Conservation (phyloP, 805 yeast species). For the Citeromyces matritensis region DNA sequence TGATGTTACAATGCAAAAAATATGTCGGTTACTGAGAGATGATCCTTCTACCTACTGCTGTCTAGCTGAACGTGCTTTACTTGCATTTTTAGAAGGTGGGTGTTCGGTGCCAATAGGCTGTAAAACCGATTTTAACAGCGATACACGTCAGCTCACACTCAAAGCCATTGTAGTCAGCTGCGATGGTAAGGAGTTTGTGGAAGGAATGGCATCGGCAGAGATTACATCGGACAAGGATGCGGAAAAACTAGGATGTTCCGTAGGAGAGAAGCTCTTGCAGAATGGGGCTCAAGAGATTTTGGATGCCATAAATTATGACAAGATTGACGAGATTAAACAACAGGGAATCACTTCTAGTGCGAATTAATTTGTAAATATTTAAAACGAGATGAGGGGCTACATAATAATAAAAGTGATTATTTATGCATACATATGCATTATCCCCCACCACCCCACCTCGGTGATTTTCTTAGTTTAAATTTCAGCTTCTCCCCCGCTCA, state of each 20-base stretch:
- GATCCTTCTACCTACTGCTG: slow-evolving; percentile 58
- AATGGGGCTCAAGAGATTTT: slow-evolving; percentile 77
- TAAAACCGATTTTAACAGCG: slow-evolving; percentile 30
- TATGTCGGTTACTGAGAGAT: slow-evolving; percentile 56
- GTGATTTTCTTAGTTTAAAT: too few species aligned
- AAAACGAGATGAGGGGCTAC: too few species aligned
- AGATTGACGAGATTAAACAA: slow-evolving; percentile 28
- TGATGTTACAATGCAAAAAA: slow-evolving; percentile 40
- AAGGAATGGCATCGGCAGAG: slow-evolving; percentile 24
- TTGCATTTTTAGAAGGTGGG: slow-evolving; percentile 90
- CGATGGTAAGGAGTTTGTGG: slow-evolving; percentile 63
- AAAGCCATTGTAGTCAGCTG: slow-evolving; percentile 72
- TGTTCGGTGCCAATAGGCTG: slow-evolving; percentile 98
- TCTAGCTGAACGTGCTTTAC: slow-evolving; percentile 73
- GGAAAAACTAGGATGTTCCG: slow-evolving; percentile 45
- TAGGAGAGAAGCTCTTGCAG: slow-evolving; percentile 53
- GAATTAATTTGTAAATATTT: too few species aligned
- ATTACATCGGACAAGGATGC: slow-evolving; percentile 45
- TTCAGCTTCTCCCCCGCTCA: too few species aligned
- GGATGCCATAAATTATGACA: slow-evolving; percentile 63
- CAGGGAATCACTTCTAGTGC: slow-evolving; percentile 2
- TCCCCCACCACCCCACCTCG: too few species aligned
- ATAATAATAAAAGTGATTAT: too few species aligned
- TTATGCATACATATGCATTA: too few species aligned
- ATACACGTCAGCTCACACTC: slow-evolving; percentile 29